A percentile compares a stretch with the other conserved stretches of the same genome.
Evolutionary conservation across 257 asterid species (phyloP).

Genomic region (Pogostemon cablin): DNA sequence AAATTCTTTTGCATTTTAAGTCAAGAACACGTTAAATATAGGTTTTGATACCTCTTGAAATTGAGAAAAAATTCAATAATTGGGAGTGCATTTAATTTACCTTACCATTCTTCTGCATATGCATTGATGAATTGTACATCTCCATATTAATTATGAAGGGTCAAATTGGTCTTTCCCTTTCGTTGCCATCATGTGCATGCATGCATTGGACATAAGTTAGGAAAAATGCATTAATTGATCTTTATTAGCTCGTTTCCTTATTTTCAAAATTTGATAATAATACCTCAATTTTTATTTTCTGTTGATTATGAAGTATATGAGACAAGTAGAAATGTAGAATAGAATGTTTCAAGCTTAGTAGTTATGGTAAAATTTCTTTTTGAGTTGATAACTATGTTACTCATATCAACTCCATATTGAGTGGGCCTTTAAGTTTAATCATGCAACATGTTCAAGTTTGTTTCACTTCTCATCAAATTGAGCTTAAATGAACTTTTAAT

Average conservation of each 20-base stretch:
- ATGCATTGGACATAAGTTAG: constrained; percentile 33
- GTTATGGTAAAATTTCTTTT: too few relatives aligned
- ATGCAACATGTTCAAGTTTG: too few relatives aligned
- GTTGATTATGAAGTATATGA: too few relatives aligned
- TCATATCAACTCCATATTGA: too few relatives aligned
- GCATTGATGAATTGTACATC: constrained; percentile 43
- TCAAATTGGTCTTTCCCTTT: constrained; percentile 26
- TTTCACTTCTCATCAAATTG: neutral
- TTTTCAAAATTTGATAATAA: neutral
- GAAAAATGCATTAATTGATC: constrained; percentile 29
- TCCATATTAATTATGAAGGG: constrained; percentile 35
- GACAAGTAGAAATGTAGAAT: too few relatives aligned
- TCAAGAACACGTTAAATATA: constrained; percentile 22
- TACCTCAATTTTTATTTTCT: too few relatives aligned
- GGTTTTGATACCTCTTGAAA: constrained; percentile 34
- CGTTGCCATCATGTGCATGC: constrained; percentile 35
- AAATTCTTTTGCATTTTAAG: constrained; percentile 4
- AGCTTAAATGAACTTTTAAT: neutral
- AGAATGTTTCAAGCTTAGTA: too few relatives aligned
- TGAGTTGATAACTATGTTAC: too few relatives aligned
- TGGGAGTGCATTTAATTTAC: constrained; percentile 40
- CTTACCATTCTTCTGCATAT: constrained; percentile 30
- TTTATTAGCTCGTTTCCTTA: neutral
- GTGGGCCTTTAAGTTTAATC: too few relatives aligned
- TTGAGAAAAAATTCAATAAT: constrained; percentile 36